phyloP scores from a whole-genome alignment of 495 filamentous ascomycete genomes.

The Annulohypoxylon bovei region DNA sequence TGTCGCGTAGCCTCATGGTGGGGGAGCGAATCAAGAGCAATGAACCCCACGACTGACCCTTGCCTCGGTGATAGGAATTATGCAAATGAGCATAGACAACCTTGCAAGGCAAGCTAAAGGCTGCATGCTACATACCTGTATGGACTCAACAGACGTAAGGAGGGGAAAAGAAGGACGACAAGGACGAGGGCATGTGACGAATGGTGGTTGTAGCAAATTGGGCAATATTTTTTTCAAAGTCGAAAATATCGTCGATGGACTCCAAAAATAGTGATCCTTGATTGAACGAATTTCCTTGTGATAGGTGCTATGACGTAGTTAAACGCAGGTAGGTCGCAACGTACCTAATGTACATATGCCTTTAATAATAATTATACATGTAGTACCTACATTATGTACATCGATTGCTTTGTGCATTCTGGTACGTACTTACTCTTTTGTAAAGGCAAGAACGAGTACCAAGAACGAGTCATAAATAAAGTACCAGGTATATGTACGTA shows the following conservation, averaged over 20 bases:
- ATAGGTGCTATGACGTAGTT: background rate
- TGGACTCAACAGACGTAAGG: background rate
- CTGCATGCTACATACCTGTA: background rate
- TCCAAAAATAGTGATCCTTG: too few species aligned
- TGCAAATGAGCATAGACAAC: conserved; percentile 7
- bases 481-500: background rate
- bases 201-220: too few species aligned
- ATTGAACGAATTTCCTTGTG: background rate
- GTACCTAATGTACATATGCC: background rate
- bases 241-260: too few species aligned
- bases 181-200: background rate
- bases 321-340: background rate
- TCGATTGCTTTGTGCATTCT: background rate
- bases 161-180: background rate
- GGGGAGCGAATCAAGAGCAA: background rate
- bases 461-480: background rate
- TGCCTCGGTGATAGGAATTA: conserved; percentile 28
- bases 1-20: conserved; percentile 24
- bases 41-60: conserved; percentile 17
- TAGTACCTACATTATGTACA: background rate
- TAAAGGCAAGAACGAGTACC: background rate
- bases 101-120: conserved; percentile 1
- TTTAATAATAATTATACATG: background rate
- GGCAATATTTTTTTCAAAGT: too few species aligned
- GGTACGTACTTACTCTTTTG: background rate